Percentiles rank a stretch among this genome's conserved stretches.
Conservation (phyloP, 768 basidiomycete genomes). For the Trametes villosa region DNA sequence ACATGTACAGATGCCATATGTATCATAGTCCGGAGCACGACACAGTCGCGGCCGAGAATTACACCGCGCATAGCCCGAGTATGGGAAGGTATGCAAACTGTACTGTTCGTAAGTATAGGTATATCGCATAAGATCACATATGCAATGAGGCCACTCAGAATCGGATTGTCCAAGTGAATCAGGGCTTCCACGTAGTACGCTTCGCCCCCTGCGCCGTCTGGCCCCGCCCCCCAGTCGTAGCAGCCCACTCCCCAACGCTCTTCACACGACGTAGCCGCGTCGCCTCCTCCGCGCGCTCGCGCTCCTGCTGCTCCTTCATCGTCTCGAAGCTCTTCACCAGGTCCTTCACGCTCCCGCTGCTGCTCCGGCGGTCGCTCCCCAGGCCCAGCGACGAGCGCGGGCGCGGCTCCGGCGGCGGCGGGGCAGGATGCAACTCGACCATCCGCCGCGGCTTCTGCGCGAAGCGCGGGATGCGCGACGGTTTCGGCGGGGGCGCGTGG, state of each 20-base stretch:
- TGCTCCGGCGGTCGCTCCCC: conserved; percentile 57
- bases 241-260: conserved; percentile 42
- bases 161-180: not conserved
- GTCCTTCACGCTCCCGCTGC: conserved; percentile 75
- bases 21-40: conserved; percentile 12
- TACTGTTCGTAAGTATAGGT: not conserved
- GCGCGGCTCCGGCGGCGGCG: conserved; percentile 39
- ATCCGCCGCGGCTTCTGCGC: conserved; percentile 45
- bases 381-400: conserved; percentile 27
- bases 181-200: conserved; percentile 31
- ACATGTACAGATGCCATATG: conserved; percentile 15
- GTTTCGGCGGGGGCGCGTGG: conserved; percentile 47
- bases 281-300: conserved; percentile 32
- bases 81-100: not conserved
- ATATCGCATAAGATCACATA: conserved; percentile 15
- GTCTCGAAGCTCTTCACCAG: conserved; percentile 66
- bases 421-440: conserved; percentile 55
- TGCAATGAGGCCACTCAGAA: not conserved
- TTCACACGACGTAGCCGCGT: conserved; percentile 33
- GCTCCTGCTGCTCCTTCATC: conserved; percentile 39
- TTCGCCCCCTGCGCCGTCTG: conserved; percentile 11
- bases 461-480: conserved; percentile 49
- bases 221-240: conserved; percentile 9
- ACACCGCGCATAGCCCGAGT: not conserved
- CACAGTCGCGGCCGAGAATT: conserved; percentile 1